A percentile compares a stretch with the other conserved stretches of the same genome.
These are phyloP conservation scores for Nothophaeocryptopus gaeumannii DNA, from an alignment of 2,329 filamentous ascomycete species.

Conservation along the genomic window DNA sequence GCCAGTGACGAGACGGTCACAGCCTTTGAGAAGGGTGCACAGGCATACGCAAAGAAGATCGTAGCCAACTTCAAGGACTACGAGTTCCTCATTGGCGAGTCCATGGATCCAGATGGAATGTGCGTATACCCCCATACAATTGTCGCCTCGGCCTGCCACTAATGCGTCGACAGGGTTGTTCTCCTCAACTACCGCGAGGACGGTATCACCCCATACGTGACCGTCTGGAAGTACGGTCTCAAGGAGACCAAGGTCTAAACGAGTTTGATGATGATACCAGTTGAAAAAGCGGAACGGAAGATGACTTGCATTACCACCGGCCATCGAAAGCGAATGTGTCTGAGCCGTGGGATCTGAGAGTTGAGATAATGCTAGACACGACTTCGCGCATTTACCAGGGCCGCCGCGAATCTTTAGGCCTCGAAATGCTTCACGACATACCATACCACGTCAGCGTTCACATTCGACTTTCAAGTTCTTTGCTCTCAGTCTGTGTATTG, in stretches of 20 bases:
- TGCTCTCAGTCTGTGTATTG: no score
- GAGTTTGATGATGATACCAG: no score
- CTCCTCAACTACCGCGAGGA: constrained; percentile 98
- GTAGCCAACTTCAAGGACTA: constrained; percentile 88
- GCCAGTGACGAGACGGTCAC: constrained; percentile 65
- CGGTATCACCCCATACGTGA: constrained; percentile 83
- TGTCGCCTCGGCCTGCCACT: neutral
- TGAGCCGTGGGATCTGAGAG: constrained; percentile 5
- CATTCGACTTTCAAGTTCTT: neutral
- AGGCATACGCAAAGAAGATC: constrained; percentile 76
- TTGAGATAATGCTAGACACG: constrained; percentile 19
- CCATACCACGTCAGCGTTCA: constrained; percentile 8
- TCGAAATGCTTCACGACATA: constrained; percentile 3
- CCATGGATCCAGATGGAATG: constrained; percentile 93
- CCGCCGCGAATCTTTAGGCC: constrained; percentile 2
- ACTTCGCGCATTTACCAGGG: constrained; percentile 13
- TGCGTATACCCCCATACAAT: constrained; percentile 48
- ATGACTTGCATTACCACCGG: no score
- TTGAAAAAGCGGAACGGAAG: no score
- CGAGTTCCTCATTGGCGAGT: constrained; percentile 90
- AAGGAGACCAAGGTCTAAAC: constrained; percentile 83
- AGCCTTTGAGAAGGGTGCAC: constrained; percentile 75
- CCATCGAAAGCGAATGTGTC: neutral
- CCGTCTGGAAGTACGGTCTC: constrained; percentile 93
- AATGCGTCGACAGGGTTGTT: constrained; percentile 60